Base-by-base conservation (phyloP, 345 rosid genomes). In the Microcos paniculata region DNA sequence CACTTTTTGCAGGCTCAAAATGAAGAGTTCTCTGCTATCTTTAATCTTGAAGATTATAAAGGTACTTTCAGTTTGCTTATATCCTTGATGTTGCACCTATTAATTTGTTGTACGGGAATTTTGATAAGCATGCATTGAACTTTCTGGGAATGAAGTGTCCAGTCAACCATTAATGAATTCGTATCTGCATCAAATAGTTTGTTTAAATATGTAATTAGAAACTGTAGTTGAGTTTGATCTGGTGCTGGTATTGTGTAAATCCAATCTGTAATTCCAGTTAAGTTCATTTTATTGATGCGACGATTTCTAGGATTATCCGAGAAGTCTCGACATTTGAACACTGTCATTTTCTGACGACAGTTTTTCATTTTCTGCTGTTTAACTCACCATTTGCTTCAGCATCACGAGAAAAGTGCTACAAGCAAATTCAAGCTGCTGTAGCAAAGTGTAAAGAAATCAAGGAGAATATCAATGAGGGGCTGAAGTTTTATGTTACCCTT, bases 401-500 rank as follows among this genome's bases (percentile, higher is more conserved):
- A 61, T 93, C 97, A 19, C 90, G 96, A 12, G 98, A 92, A 80
- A 96, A 88, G 86, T 90, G 97, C 85, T 93, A 88, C 77, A 89
- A 91, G 85, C 99, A 96, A 84, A 90, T 96, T 80, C 92, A 88
- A 81, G 97, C 96, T 73, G 99, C 95, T 26, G 84, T 93, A 72
- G 89, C 87, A 15, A 96, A 96, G 78, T 96, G 86, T 62, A 90
- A 94, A 75, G 99, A 96, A 84, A 90, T 92, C 80, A 93, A 96
- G 90, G 98, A 96, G 71, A 96, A 96, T 78, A 85, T 96, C 77
- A 96, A 90, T 35, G 98, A 96, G 82, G 99, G 99, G 31, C 80
- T 96, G 84, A 96, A 96, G 85, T 96, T 96, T 84, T 96, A 96
- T 81, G 94, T 93, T 59, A 96, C 97, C 23, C 99, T 96, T 84